Conservation (phyloP, 2,329 filamentous ascomycete species). For the Exophiala sp. region DNA sequence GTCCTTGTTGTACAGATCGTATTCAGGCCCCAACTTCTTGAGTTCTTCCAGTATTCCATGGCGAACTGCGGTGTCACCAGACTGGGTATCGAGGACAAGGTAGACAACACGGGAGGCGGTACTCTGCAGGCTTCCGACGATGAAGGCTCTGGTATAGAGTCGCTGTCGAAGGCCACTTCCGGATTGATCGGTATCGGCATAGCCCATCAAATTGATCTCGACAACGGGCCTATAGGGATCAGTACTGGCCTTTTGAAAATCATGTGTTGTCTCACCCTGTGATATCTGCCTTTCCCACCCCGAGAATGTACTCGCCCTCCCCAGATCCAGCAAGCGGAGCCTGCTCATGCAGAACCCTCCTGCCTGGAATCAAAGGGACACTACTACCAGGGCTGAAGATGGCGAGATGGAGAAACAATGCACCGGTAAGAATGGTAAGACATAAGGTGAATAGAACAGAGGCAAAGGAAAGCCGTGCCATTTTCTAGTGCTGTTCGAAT, state of each 20-base stretch:
- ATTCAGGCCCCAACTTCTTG: constrained; percentile 64
- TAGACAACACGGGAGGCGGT: constrained; percentile 76
- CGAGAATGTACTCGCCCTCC: constrained; percentile 56
- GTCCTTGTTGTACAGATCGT: constrained; percentile 69
- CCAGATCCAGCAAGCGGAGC: neutral
- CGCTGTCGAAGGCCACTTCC: constrained; percentile 83
- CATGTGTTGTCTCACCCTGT: constrained; percentile 51
- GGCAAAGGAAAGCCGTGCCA: constrained; percentile 13
- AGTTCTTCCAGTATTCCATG: constrained; percentile 81
- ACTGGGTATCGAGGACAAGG: constrained; percentile 79
- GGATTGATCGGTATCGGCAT: constrained; percentile 78
- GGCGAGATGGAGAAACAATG: constrained; percentile 8
- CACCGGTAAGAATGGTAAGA: constrained; percentile 4
- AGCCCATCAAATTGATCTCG: constrained; percentile 87
- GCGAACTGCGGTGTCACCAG: constrained; percentile 83
- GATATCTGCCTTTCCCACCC: constrained; percentile 69
- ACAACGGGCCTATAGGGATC: constrained; percentile 64
- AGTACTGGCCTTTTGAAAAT: constrained; percentile 2
- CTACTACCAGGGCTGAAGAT: constrained; percentile 1
- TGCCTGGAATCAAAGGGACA: constrained; percentile 3
- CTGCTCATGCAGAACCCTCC: neutral
- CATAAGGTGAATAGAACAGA: constrained; percentile 3
- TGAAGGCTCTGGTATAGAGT: constrained; percentile 84
- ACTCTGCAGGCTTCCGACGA: constrained; percentile 66
- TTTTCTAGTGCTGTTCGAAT: constrained; percentile 8